phyloP scores from a whole-genome alignment of 169 alveolate genomes.

The Plasmodium gallinaceum region DNA sequence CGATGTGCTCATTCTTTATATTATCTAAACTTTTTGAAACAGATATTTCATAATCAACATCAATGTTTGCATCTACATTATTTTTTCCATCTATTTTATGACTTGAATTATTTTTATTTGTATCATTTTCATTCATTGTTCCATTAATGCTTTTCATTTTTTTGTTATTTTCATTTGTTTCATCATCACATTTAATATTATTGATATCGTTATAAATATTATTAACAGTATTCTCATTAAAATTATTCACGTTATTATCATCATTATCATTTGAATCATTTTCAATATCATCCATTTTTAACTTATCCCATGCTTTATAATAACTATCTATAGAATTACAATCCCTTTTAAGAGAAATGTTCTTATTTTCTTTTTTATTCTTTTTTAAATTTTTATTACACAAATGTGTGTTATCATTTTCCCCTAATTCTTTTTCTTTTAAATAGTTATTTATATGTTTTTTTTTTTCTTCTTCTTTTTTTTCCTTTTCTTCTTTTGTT shows the following conservation, averaged over 20 bases:
- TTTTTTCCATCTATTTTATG: neutral
- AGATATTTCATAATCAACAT: neutral
- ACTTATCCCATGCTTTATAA: slow-evolving; percentile 68
- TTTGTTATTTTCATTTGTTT: neutral
- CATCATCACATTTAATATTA: neutral
- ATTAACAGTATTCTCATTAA: neutral
- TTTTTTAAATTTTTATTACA: too few relatives aligned
- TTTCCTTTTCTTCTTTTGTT: slow-evolving; percentile 5
- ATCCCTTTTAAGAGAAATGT: slow-evolving; percentile 41
- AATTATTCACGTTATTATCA: neutral
- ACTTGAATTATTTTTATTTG: neutral
- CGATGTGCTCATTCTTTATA: slow-evolving; percentile 14
- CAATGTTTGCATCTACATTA: neutral
- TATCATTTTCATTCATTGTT: neutral
- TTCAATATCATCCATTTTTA: slow-evolving; percentile 35
- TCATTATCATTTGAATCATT: neutral
- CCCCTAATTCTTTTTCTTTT: too few relatives aligned
- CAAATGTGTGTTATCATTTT: too few relatives aligned
- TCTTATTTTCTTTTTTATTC: too few relatives aligned
- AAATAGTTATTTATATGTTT: too few relatives aligned
- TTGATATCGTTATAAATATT: neutral
- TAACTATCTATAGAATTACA: slow-evolving; percentile 47
- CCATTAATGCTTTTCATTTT: neutral
- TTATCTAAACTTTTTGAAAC: neutral
- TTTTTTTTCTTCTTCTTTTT: too few relatives aligned